Evolutionary conservation across 2,329 filamentous ascomycete species (phyloP).

Genomic region (Colletotrichum eleusines): DNA sequence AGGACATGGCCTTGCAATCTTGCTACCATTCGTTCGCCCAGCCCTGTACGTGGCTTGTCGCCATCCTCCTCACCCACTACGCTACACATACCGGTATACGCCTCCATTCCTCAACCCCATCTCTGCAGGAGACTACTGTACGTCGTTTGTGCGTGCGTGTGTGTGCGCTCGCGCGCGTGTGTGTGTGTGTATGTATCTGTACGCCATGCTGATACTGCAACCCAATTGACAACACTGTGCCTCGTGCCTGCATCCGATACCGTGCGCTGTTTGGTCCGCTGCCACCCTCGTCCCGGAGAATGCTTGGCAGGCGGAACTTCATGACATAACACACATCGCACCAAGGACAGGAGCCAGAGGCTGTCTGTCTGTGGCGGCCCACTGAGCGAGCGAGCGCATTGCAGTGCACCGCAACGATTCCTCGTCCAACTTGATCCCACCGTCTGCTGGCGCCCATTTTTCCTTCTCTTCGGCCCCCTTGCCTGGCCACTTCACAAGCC

Average conservation of each 20-base stretch:
- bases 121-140: neutral
- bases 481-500: neutral
- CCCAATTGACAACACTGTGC: slow-evolving; percentile 15
- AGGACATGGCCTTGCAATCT: too few relatives aligned
- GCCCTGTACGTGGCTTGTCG: neutral
- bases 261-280: slow-evolving; percentile 13
- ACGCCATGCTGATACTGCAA: slow-evolving; percentile 4
- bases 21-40: neutral
- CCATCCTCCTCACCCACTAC: too few relatives aligned
- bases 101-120: slow-evolving; percentile 18
- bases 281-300: neutral
- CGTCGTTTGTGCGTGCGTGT: too few relatives aligned
- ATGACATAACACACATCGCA: neutral
- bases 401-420: slow-evolving; percentile 33
- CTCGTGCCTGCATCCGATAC: slow-evolving; percentile 16
- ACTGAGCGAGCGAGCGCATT: slow-evolving; percentile 17
- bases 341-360: neutral
- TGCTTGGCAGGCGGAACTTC: slow-evolving; percentile 2
- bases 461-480: neutral
- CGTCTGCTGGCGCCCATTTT: slow-evolving; percentile 24
- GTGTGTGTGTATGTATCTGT: too few relatives aligned
- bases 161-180: too few relatives aligned
- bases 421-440: slow-evolving; percentile 31
- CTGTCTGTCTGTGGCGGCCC: neutral
- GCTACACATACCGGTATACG: neutral